Evolutionary conservation across 140 eudicot species (phyloP).

Genomic region (Flaveria floridana): DNA sequence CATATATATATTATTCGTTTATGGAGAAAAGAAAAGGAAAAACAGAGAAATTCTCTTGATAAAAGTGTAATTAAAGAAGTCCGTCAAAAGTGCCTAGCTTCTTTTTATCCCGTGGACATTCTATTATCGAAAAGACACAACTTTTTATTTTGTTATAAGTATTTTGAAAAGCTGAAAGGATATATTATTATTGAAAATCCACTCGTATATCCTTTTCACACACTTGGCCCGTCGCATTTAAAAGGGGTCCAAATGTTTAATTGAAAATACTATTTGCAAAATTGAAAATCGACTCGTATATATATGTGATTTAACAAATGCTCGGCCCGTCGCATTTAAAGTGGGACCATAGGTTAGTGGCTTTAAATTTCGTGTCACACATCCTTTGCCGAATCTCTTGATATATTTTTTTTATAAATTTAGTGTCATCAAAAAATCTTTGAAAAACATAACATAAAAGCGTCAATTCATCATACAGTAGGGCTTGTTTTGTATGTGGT

Average conservation of each 20-base stretch:
- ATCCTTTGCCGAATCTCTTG: too few species aligned
- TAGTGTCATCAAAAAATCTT: too few species aligned
- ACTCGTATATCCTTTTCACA: not conserved
- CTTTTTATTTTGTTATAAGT: slow-evolving; percentile 16
- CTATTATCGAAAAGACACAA: slow-evolving; percentile 2
- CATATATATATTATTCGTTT: too few species aligned
- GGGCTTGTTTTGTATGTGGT: too few species aligned
- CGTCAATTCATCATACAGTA: too few species aligned
- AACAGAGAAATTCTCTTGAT: not conserved
- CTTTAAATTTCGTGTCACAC: not conserved
- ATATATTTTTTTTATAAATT: too few species aligned
- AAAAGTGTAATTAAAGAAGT: slow-evolving; percentile 12
- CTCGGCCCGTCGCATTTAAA: not conserved
- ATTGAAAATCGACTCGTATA: not conserved
- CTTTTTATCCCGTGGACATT: slow-evolving; percentile 4
- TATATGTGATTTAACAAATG: not conserved
- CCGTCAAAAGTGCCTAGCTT: not conserved
- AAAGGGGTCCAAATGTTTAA: not conserved
- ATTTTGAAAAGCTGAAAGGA: slow-evolving; percentile 1
- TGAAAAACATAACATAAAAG: too few species aligned
- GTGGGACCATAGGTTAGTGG: not conserved
- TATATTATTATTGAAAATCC: not conserved
- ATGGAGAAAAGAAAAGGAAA: too few species aligned
- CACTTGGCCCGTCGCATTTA: not conserved
- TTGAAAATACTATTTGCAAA: too few species aligned